Base-by-base conservation (phyloP, 345 rosid genomes). In the Salix caprea region DNA sequence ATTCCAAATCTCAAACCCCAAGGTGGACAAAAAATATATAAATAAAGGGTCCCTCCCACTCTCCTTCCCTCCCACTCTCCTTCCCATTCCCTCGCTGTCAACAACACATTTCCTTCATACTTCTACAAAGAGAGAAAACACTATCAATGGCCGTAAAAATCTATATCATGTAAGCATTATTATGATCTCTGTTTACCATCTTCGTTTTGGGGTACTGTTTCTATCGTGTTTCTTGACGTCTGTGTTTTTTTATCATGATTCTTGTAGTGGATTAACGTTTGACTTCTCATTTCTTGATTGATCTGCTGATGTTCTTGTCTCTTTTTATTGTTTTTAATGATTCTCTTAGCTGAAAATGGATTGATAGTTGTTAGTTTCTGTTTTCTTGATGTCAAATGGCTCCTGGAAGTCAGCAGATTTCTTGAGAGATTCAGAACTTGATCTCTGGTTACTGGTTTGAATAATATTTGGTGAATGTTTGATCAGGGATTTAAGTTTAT, bases 141-240 rank as follows among this genome's bases (percentile, higher is more conserved):
- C 77, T 72, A 67, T 73, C 84, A 75, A 90, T 89, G 92, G 94
- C 90, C 36, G 39, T 87, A 50, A 88, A 88, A 83, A 76, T 91
- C 74, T 89, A 88, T 73, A 77, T 91, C 71, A 85, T 91, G 94
- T 90, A 82, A 84, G 91, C 62, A 46, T 69, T 19, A 14, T 18
- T 46, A 14, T 34, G 28, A 14, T 2, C 78, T 80, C 65, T 48
- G 24, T 44, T 65, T 36, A 30, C 70, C 24, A 34, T 69, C 39
- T 28, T 34, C 19, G 4, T 74, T n/a, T 4, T 52, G 50, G 32
- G 72, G 48, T 66, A 13, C 65, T 21, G 67, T 28, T 18, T 37
- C 54, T 11, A 58, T 19, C 66, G 12, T 44, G 1, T 56, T 37
- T 18, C 28, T 23, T 21, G 37, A 36, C 37, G 15, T 10, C 46